Base-by-base conservation (phyloP, 78 protist genomes). In the Corallochytrium limacisporum region DNA sequence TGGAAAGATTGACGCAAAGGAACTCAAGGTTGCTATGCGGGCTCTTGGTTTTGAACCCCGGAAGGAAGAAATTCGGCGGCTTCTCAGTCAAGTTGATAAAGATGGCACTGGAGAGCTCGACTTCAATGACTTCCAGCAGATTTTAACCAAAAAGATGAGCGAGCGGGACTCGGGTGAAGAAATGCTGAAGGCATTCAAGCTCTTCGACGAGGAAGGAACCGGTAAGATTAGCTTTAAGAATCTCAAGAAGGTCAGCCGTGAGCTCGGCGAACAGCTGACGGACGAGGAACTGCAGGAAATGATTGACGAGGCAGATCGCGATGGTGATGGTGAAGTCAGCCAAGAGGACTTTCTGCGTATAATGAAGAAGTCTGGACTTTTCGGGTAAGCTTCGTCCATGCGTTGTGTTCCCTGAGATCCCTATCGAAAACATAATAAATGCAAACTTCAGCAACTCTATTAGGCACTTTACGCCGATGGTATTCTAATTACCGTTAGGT, bases 21-120 rank as follows among this genome's bases (percentile, higher is more conserved):
- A 93, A 76, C 75, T 93, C 29, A 79, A 82, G 72, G 66, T 26
- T 42, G 97, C 94, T 10, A 86, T 92, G 91, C 75, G 92, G 1
- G 97, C 97, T 1, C 81, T 92, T 4, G 97, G 97, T 6, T 86
- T 92, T 53, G 97, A 92, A 71, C 87, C 87, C 22, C 85, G 86
- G 83, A 81, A 83, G 63, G 92, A 92, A 68, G 92, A 85, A 65
- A 71, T 88, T 43, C 54, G 65, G 53, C 73, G 75, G 62, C 76
- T 92, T 86, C 74, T 85, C 22, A 6, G 54, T n/a, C 91, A 92
- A 48, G 67, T 87, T 13, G 97, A 92, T 37, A 50, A 24, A 29
- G 90, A 82, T 46, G 87, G 86, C 65, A 57, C 81, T 0, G 92
- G 92, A 2, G 49, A 62, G 16, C 86, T 92, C 65, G 90, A 83